Percentiles rank a stretch among this genome's conserved stretches.
These are phyloP conservation scores for Pythium myriotylum DNA, from an alignment of 352 stramenopile genomes.

Conservation along the genomic window DNA sequence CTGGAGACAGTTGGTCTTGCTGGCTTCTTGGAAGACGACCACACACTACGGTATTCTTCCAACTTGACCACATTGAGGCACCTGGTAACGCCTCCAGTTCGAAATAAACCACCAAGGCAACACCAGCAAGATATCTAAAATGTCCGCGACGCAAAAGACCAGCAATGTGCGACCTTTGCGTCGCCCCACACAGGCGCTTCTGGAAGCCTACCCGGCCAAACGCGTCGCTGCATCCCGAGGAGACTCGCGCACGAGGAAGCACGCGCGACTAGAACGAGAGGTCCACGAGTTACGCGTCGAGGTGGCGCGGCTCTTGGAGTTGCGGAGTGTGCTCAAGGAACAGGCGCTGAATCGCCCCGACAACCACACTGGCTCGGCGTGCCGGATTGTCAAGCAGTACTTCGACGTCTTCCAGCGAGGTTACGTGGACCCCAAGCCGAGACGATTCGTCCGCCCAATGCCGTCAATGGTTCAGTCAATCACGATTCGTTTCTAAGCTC, in stretches of 20 bases:
- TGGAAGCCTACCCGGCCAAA: neutral
- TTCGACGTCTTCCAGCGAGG: constrained; percentile 21
- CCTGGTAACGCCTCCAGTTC: too few relatives aligned
- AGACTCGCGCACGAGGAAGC: constrained; percentile 16
- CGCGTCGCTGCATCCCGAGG: neutral
- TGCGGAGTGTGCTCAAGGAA: constrained; percentile 5
- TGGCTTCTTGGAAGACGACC: too few relatives aligned
- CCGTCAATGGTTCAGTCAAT: neutral
- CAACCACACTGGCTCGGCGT: constrained; percentile 14
- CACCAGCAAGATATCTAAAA: too few relatives aligned
- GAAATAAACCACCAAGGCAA: too few relatives aligned
- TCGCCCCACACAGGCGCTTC: constrained; percentile 3
- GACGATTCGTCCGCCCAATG: neutral
- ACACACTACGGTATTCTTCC: too few relatives aligned
- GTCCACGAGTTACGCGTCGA: constrained; percentile 14
- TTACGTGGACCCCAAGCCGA: constrained; percentile 2
- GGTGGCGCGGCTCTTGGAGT: constrained; percentile 17
- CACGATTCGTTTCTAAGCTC: constrained; percentile 12
- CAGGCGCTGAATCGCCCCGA: constrained; percentile 18
- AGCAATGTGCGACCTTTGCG: constrained; percentile 21
- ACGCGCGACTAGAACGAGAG: constrained; percentile 3
- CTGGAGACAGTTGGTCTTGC: too few relatives aligned
- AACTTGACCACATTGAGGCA: too few relatives aligned
- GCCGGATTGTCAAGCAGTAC: constrained; percentile 17
- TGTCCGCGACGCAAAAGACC: too few relatives aligned